Percentiles rank a stretch among this genome's conserved stretches.
Conservation (phyloP, 2,329 filamentous ascomycete genomes). For the Diaporthe sp. region DNA sequence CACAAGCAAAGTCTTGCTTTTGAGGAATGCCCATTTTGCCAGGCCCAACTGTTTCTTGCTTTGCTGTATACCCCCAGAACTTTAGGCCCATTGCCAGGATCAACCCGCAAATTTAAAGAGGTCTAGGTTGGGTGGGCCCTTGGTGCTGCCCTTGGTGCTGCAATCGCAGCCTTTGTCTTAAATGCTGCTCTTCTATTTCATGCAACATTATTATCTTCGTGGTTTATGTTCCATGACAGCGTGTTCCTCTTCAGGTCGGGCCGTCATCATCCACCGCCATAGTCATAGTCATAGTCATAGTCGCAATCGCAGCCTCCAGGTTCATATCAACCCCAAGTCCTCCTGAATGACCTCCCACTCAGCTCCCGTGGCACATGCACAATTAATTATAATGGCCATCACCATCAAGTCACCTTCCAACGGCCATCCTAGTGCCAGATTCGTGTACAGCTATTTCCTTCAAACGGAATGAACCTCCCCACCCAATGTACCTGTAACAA, state of each 20-base stretch:
- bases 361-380: not conserved
- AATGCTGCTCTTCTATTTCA: slow-evolving; percentile 5
- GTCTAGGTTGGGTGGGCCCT: not conserved
- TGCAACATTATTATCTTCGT: not conserved
- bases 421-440: not conserved
- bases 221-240: not conserved
- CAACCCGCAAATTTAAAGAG: not conserved
- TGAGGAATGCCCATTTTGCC: not conserved
- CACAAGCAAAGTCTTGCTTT: not conserved
- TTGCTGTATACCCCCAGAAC: not conserved
- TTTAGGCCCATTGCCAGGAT: not conserved
- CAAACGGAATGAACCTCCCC: not conserved
- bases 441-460: not conserved
- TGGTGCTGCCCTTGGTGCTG: too few species aligned
- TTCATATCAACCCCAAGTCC: not conserved
- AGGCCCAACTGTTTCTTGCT: not conserved
- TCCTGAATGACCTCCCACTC: not conserved
- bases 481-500: not conserved
- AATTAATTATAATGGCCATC: not conserved
- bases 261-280: too few species aligned
- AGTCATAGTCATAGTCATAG: not conserved
- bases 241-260: not conserved
- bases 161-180: not conserved
- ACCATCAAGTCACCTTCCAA: not conserved
- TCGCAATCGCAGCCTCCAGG: not conserved